Percentiles rank a stretch among this genome's conserved stretches.
These are phyloP conservation scores for Eragrostis nindensis DNA, from an alignment of 176 grass and related monocot genomes.

Conservation along the genomic window DNA sequence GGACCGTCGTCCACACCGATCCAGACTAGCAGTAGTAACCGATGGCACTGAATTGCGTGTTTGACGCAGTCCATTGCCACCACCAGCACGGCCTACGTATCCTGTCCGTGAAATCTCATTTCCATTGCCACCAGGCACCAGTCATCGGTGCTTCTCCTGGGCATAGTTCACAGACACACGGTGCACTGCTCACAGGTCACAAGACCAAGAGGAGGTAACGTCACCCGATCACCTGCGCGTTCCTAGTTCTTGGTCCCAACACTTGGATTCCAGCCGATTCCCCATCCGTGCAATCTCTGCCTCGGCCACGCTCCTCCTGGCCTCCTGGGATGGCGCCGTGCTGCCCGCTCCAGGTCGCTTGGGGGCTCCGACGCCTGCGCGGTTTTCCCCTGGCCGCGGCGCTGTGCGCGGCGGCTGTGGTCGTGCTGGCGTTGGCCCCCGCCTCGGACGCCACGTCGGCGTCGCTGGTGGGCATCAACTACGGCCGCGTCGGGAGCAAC, in stretches of 20 bases:
- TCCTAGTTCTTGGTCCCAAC: neutral
- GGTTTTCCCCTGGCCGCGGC: neutral
- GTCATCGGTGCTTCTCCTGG: neutral
- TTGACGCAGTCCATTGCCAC: neutral
- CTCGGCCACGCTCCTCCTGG: neutral
- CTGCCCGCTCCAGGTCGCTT: neutral
- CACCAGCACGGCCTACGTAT: neutral
- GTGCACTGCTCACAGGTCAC: neutral
- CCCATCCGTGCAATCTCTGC: slow-evolving; percentile 5
- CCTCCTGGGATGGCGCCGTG: slow-evolving; percentile 36
- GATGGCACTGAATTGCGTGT: neutral
- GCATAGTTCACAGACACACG: neutral
- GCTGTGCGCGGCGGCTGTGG: slow-evolving; percentile 16
- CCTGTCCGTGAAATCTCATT: neutral
- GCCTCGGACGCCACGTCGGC: slow-evolving; percentile 43
- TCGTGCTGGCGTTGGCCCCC: slow-evolving; percentile 6
- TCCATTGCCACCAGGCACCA: neutral
- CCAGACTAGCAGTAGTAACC: neutral
- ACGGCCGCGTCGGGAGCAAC: slow-evolving; percentile 74
- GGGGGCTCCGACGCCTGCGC: neutral
- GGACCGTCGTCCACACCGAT: slow-evolving; percentile 12
- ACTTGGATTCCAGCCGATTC: neutral
- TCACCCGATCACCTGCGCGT: slow-evolving; percentile 19
- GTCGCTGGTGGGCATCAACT: slow-evolving; percentile 78
- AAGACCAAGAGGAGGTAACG: neutral